phyloP scores from a whole-genome alignment of 768 basidiomycete genomes.

The Gloeophyllum trabeum region DNA sequence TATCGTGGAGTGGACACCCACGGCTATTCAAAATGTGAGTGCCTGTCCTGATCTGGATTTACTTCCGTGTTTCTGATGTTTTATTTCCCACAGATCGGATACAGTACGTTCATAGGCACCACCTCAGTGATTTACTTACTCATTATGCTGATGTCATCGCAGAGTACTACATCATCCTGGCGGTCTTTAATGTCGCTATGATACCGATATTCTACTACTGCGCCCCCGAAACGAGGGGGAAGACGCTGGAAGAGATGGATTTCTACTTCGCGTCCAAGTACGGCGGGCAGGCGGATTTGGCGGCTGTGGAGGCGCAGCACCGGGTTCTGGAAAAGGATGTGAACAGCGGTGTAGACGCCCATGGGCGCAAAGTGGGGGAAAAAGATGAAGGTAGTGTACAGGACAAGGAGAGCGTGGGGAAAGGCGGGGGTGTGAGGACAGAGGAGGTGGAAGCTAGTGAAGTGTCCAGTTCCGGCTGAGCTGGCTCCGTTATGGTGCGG shows the following conservation, averaged over 20 bases:
- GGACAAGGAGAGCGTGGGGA: no score
- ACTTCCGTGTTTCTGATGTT: not conserved
- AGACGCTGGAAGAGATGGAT: not conserved
- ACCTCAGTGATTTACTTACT: not conserved
- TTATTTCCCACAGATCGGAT: not conserved
- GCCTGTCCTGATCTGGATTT: not conserved
- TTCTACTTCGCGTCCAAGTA: not conserved
- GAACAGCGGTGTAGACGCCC: no score
- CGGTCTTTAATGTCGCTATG: not conserved
- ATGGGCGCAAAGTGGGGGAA: no score
- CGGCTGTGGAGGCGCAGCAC: not conserved
- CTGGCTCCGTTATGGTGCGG: no score
- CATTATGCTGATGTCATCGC: not conserved
- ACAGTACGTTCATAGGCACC: not conserved
- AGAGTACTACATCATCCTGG: not conserved
- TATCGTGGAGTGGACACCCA: not conserved
- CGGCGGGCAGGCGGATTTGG: not conserved
- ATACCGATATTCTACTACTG: not conserved
- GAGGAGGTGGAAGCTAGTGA: no score
- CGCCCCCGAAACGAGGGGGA: not conserved
- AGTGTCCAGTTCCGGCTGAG: no score
- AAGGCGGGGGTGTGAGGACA: no score
- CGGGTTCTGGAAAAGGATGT: not conserved
- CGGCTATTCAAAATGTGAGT: not conserved
- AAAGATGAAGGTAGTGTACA: no score